These are phyloP conservation scores for Barnettozyma sucrosica DNA, from an alignment of 805 yeast species.

Conservation along the genomic window DNA sequence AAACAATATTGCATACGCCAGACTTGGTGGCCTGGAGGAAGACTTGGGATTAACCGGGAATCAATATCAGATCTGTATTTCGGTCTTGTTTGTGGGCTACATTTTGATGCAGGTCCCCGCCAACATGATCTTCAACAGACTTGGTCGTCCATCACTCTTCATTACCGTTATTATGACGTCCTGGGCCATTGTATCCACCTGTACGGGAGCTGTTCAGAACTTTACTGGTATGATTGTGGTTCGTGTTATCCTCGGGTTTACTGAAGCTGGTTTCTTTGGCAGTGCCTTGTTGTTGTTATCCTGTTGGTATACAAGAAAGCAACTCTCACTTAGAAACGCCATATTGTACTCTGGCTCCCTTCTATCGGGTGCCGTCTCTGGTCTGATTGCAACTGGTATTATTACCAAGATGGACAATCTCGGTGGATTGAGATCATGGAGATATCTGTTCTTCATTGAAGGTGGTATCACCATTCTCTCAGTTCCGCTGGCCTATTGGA, in stretches of 20 bases:
- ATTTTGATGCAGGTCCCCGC: constrained; percentile 48
- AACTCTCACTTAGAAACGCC: constrained; percentile 44
- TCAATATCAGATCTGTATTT: constrained; percentile 45
- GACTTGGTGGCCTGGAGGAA: constrained; percentile 43
- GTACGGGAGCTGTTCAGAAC: constrained; percentile 29
- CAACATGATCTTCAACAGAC: constrained; percentile 35
- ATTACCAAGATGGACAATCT: constrained; percentile 36
- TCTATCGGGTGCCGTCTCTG: constrained; percentile 48
- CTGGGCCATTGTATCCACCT: constrained; percentile 40
- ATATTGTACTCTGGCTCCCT: constrained; percentile 46
- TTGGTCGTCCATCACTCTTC: constrained; percentile 46
- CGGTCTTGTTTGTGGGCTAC: constrained; percentile 47
- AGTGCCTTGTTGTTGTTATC: constrained; percentile 45
- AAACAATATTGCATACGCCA: constrained; percentile 44
- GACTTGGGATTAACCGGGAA: constrained; percentile 38
- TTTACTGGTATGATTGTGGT: constrained; percentile 28
- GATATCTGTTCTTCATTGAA: constrained; percentile 52
- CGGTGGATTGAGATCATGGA: constrained; percentile 43
- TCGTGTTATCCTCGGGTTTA: constrained; percentile 37
- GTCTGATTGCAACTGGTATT: constrained; percentile 50
- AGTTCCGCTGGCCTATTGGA: constrained; percentile 40
- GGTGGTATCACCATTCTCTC: constrained; percentile 47
- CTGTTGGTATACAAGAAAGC: constrained; percentile 49
- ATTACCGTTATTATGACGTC: constrained; percentile 43
- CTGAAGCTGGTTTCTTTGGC: constrained; percentile 45